A percentile compares a stretch with the other conserved stretches of the same genome.
Conservation (phyloP, 2,329 filamentous ascomycete genomes). For the Fusarium xyrophilum region DNA sequence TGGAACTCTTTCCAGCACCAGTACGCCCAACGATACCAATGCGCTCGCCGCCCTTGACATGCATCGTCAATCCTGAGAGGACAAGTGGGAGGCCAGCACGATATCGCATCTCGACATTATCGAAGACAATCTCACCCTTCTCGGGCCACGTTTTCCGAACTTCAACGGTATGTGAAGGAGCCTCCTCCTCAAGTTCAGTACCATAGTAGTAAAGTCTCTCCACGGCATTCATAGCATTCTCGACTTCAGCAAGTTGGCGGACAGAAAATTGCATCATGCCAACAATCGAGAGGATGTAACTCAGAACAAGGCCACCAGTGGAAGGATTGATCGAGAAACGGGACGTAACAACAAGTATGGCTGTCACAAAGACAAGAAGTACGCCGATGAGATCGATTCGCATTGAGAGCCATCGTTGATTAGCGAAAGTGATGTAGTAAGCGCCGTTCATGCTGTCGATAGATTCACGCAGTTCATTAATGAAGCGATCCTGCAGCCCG, state of each 20-base stretch:
- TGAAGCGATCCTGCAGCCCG: constrained; percentile 78
- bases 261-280: constrained; percentile 97
- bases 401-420: constrained; percentile 90
- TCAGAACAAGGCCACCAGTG: constrained; percentile 85
- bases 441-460: constrained; percentile 94
- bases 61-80: constrained; percentile 72
- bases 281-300: constrained; percentile 91
- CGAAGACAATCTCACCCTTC: constrained; percentile 79
- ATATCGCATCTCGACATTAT: constrained; percentile 81
- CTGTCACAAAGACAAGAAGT: constrained; percentile 82
- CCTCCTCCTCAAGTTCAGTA: constrained; percentile 84
- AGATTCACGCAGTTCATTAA: constrained; percentile 69
- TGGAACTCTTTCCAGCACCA: constrained; percentile 82
- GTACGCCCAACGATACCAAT: constrained; percentile 84
- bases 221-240: constrained; percentile 97
- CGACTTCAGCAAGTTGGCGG: constrained; percentile 90
- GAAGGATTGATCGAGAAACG: constrained; percentile 85
- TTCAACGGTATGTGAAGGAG: constrained; percentile 77
- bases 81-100: constrained; percentile 75
- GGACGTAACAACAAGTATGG: constrained; percentile 90
- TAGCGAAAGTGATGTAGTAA: constrained; percentile 94
- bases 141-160: constrained; percentile 83
- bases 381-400: constrained; percentile 87
- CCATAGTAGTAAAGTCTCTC: constrained; percentile 93
- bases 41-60: constrained; percentile 76